Evolutionary conservation across 2,329 filamentous ascomycete species (phyloP), one percentile per base, ranked within the genome.

Genomic region (Cadophora malorum): DNA sequence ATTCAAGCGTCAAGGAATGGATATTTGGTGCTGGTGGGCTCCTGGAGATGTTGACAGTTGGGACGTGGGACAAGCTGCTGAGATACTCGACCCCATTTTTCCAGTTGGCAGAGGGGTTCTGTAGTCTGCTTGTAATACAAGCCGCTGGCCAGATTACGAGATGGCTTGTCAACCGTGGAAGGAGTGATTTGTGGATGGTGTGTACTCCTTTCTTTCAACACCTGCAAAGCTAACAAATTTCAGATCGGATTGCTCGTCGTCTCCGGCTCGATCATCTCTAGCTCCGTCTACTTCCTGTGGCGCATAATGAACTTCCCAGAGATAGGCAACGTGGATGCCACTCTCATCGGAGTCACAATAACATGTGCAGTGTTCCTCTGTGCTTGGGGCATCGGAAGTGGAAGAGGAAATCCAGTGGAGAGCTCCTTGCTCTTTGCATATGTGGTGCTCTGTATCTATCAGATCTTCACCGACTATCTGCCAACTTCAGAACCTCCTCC

Each of bases 381-480:
- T 78, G 92, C 91, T 16, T 97, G 95, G 85, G 96, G 96, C 31
- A 97, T 98, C 74, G 92, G 92, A 70, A 97, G 93, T 75, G 95
- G 95, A 1, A 90, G 94, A 75, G 96, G 96, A 69, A 99, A 97
- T 76, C 93, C 95, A 1, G 92, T 98, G 65, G 95, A 99, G 81
- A 97, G 93, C 73, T 97, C 95, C 25, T 84, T 99, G 12, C 86
- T 99, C 67, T 98, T 99, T 77, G 95, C 96, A 76, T 99, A 99
- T 80, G 89, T 97, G 69, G 96, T 97, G n/a, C 90, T 99, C 70
- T 98, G 95, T 83, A 92, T 98, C 77, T 99, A 98, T 82, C 96
- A 99, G 80, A 98, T 98, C 79, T 98, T 98, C 80, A 99, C 96
- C 75, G 96, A 99, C 81, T 98, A 98, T 81, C 88, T 95, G 73